Evolutionary conservation across 169 alveolate genomes (phyloP).

Genomic region (Cystoisospora suis): DNA sequence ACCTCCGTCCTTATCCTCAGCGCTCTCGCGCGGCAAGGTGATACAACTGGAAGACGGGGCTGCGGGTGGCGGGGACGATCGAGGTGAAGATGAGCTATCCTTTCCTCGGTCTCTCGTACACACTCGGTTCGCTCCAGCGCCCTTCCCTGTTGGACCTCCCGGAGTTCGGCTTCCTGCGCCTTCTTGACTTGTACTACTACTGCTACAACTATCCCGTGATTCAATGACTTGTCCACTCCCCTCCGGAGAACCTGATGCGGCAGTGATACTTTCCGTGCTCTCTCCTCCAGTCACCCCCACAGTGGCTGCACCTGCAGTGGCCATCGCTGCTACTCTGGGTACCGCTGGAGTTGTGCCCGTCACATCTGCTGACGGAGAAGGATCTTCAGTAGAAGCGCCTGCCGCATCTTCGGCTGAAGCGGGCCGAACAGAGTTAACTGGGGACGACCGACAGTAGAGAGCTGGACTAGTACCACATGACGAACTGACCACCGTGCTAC

Average conservation of each 20-base stretch:
- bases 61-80: neutral
- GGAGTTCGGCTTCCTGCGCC: neutral
- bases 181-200: neutral
- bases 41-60: neutral
- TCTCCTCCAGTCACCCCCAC: neutral
- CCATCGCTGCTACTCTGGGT: neutral
- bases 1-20: neutral
- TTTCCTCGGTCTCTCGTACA: neutral
- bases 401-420: too few relatives aligned
- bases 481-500: too few relatives aligned
- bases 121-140: constrained; percentile 4
- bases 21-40: neutral
- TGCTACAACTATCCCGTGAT: constrained; percentile 29
- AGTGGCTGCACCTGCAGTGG: constrained; percentile 9
- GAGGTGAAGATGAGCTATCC: neutral
- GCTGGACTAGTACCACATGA: too few relatives aligned
- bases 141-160: constrained; percentile 21
- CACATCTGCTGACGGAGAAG: constrained; percentile 29
- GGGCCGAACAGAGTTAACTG: too few relatives aligned
- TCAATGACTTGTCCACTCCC: neutral
- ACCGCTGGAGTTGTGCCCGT: neutral
- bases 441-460: too few relatives aligned
- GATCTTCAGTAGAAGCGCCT: too few relatives aligned
- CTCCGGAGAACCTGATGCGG: neutral
- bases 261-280: neutral